phyloP scores from a whole-genome alignment of 2,329 filamentous ascomycete genomes.

The Aspergillus sp. region DNA sequence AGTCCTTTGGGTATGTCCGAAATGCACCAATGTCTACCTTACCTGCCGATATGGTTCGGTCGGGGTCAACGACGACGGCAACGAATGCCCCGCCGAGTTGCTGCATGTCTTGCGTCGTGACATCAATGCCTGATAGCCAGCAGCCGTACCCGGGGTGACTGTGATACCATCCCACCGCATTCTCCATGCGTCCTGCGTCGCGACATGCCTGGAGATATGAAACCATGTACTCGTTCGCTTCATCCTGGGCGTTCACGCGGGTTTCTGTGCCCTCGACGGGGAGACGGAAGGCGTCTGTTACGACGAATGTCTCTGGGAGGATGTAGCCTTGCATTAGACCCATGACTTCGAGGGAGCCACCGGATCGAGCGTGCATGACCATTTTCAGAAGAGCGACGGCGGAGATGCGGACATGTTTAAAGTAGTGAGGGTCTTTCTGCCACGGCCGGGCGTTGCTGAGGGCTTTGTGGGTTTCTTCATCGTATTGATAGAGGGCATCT shows the following conservation, averaged over 20 bases:
- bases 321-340: conserved; percentile 97
- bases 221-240: conserved; percentile 97
- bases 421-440: conserved; percentile 79
- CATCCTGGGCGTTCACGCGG: conserved; percentile 90
- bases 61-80: conserved; percentile 93
- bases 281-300: conserved; percentile 91
- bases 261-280: conserved; percentile 99
- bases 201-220: conserved; percentile 78
- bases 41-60: conserved; percentile 90
- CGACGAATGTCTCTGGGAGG: conserved; percentile 78
- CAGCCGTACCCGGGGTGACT: conserved; percentile 97
- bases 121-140: conserved; percentile 97
- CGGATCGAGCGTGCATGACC: conserved; percentile 98
- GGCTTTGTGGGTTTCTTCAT: conserved; percentile 68
- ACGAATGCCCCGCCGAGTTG: conserved; percentile 93
- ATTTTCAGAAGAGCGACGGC: conserved; percentile 96
- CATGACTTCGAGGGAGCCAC: conserved; percentile 93
- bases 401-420: conserved; percentile 91
- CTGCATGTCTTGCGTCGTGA: conserved; percentile 82
- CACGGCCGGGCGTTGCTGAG: conserved; percentile 72
- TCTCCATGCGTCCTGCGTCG: conserved; percentile 79
- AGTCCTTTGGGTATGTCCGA: conserved; percentile 79
- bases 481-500: conserved; percentile 90
- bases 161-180: conserved; percentile 98
- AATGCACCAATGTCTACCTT: conserved; percentile 98